Percentiles rank a stretch among this genome's conserved stretches.
Conservation (phyloP, 371 early-diverging fungal species). For the Actinomucor elegans region DNA sequence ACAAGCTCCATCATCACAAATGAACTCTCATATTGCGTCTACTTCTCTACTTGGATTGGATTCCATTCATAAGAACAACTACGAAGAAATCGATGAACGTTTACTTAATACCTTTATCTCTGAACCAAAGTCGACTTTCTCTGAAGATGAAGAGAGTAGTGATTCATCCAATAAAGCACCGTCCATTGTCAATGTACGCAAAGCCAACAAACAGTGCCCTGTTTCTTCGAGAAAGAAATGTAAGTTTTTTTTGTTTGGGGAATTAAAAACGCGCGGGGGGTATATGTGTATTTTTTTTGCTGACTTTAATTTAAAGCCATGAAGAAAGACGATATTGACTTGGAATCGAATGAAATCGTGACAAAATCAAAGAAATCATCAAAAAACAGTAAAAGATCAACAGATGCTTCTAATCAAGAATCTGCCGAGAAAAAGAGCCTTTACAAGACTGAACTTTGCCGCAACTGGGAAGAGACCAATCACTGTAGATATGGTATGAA, state of each 20-base stretch:
- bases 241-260: too few species aligned
- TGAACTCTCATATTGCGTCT: constrained; percentile 8
- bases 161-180: too few species aligned
- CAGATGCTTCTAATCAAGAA: background rate
- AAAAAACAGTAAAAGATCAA: constrained; percentile 4
- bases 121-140: background rate
- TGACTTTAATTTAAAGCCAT: constrained; percentile 1
- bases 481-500: constrained; percentile 90
- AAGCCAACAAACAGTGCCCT: too few species aligned
- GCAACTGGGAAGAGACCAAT: constrained; percentile 85
- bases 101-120: constrained; percentile 12
- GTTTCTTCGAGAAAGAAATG: too few species aligned
- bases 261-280: too few species aligned
- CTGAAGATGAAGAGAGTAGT: constrained; percentile 10
- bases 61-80: background rate
- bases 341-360: background rate
- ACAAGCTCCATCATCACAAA: too few species aligned
- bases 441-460: constrained; percentile 97
- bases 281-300: constrained; percentile 2
- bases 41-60: constrained; percentile 7
- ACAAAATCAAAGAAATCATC: background rate
- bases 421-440: constrained; percentile 48
- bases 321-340: constrained; percentile 8
- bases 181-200: background rate
- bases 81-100: constrained; percentile 19